Conservation (phyloP, 2,329 filamentous ascomycete species). For the Xylariaceae sp. region DNA sequence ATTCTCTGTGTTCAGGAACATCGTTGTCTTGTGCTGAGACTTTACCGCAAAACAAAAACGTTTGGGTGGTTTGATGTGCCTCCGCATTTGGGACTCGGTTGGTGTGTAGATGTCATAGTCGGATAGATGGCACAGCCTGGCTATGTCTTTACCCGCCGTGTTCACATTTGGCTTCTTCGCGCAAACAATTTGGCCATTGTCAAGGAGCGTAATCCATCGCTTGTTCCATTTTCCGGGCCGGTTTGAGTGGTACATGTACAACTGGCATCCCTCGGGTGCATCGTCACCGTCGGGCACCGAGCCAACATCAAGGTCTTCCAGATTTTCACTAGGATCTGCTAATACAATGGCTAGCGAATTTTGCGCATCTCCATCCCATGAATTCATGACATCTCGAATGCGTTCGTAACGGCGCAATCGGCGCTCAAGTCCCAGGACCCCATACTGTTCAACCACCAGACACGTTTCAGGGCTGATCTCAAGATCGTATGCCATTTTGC, state of each 20-base stretch:
- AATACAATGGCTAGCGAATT: slow-evolving; percentile 75
- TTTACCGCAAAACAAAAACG: slow-evolving; percentile 87
- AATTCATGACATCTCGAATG: slow-evolving; percentile 87
- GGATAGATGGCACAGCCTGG: slow-evolving; percentile 80
- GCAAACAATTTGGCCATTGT: slow-evolving; percentile 73
- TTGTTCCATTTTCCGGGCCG: slow-evolving; percentile 89
- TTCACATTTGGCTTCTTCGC: slow-evolving; percentile 73
- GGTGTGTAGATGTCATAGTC: slow-evolving; percentile 93
- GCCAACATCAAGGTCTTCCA: slow-evolving; percentile 68
- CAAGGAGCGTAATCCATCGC: slow-evolving; percentile 75
- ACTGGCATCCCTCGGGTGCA: slow-evolving; percentile 69
- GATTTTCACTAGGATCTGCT: slow-evolving; percentile 60
- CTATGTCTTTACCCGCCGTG: slow-evolving; percentile 67
- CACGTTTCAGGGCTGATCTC: slow-evolving; percentile 68
- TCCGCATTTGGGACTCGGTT: slow-evolving; percentile 70
- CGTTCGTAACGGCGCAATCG: slow-evolving; percentile 85
- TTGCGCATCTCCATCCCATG: slow-evolving; percentile 84
- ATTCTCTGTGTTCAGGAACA: slow-evolving; percentile 82
- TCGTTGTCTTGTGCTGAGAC: slow-evolving; percentile 85
- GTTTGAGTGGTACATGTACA: slow-evolving; percentile 81
- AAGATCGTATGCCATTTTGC: slow-evolving; percentile 62
- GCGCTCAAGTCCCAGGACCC: slow-evolving; percentile 78
- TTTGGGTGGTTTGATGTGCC: slow-evolving; percentile 82
- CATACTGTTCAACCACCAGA: slow-evolving; percentile 80
- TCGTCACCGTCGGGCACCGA: slow-evolving; percentile 64